Conservation (phyloP, 2,329 filamentous ascomycete genomes). For the Pseudovirgaria hyperparasitica region DNA sequence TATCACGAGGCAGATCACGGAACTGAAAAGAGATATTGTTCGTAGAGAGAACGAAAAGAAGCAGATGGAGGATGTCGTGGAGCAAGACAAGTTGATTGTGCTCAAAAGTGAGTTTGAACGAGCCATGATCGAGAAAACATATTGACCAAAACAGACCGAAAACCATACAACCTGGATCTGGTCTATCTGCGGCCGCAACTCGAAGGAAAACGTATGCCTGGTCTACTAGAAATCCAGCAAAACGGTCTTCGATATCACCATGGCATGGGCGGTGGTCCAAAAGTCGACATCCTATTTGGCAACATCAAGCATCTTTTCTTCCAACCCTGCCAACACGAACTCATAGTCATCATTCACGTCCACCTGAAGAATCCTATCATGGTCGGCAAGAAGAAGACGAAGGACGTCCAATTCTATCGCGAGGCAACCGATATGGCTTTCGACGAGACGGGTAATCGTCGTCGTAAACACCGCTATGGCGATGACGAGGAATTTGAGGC, state of each 20-base stretch:
- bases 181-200: conserved; percentile 91
- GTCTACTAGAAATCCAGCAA: conserved; percentile 93
- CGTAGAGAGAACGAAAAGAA: conserved; percentile 98
- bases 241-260: conserved; percentile 91
- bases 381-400: conserved; percentile 97
- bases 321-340: conserved; percentile 88
- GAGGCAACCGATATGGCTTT: conserved; percentile 98
- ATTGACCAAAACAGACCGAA: conserved; percentile 49
- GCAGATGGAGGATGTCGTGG: conserved; percentile 97
- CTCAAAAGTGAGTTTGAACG: conserved; percentile 61
- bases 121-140: not conserved
- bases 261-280: conserved; percentile 65
- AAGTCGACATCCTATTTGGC: conserved; percentile 90
- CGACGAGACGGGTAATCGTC: conserved; percentile 94
- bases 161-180: conserved; percentile 80
- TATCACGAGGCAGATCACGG: conserved; percentile 84
- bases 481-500: conserved; percentile 98
- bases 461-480: conserved; percentile 93
- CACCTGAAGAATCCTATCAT: conserved; percentile 97
- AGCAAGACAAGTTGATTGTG: conserved; percentile 93
- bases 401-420: conserved; percentile 95
- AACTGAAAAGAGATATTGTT: conserved; percentile 84
- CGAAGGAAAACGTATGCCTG: conserved; percentile 92
- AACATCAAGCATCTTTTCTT: conserved; percentile 99
- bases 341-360: conserved; percentile 96